Base-by-base conservation (phyloP, 1,284 basidiomycete genomes). In the Pyrrhoderma noxium region DNA sequence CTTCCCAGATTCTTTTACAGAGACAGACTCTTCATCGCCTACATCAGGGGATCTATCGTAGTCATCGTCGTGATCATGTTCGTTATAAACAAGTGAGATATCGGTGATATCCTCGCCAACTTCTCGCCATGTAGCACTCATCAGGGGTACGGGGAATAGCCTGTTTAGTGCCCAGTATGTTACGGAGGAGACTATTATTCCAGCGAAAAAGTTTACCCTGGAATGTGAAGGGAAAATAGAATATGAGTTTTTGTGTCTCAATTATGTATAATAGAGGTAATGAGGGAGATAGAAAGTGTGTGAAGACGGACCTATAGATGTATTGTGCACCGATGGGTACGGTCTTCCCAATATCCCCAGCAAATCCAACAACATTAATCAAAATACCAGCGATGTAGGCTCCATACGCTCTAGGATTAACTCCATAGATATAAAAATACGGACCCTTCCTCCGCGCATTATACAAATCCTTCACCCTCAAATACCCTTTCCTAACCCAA, bases 361-460 rank as follows among this genome's bases (percentile, higher is more conserved):
- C 77, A 62, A 85, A 81, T 14, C 81, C 89, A 21, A 89, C 82
- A 8, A 89, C 81, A 62, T 91, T 92, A 68, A 91, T 85, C 18
- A 86, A 72, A 57, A 93, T 88, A 16, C 90, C 89, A 14, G 80
- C 65, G 48, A 88, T 71, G 64, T 90, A 85, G 1, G 82, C 82
- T 0, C 73, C 74, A 55, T 85, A 88, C 2, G 85, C 86, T 11
- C 83, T 72, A 67, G 82, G 76, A 70, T 89, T 89, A 66, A 91
- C 64, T 1, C 89, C 89, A 75, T 1, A 77, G 84, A 65, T 91
- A 93, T 11, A 31, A 31, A 66, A 81, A 66, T 91, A 92, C 81
- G 82, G 85, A 1, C 79, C 81, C 39, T 74, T 70, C 51, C 69
- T 68, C 40, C 68, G 62, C 2, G 75, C 66, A 44, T 70, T 71